Evolutionary conservation across 306 rosid genomes (phyloP), one percentile per base, ranked within the genome.

Genomic region (Casuarina equisetifolia): DNA sequence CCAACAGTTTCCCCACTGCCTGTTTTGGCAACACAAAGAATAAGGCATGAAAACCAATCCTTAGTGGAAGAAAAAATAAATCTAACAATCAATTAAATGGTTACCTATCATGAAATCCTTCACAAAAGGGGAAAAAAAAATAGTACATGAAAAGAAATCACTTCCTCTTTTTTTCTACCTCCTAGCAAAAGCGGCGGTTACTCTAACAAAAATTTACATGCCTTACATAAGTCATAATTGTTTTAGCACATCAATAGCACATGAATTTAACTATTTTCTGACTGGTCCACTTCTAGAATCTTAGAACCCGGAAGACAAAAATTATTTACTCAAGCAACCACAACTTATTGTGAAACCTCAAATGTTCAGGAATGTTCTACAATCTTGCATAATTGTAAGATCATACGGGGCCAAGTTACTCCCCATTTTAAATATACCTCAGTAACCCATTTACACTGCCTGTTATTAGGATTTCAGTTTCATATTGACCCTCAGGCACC

Each of bases 381-480:
- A 75, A 74, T 4, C 10, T 35, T 73, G 61, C 38, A 7, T 61
- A 13, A 38, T 38, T 36, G 52, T 43, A 40, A 73, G 10, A 32
- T 52, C 70, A 7, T 17, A 25, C 84, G 64, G 45, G 19, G 53
- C 68, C 11, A 85, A 40, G 51, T 50, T 40, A 64, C 25, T 35
- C 43, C 49, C 10, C 53, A 69, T 66, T 57, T 74, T 16, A 16
- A 76, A 76, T 67, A 74, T 89, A 94, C 97, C 97, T 88, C 74
- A 92, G 73, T 13, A 84, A 72, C 78, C 97, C 93, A 84, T 80
- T 68, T 36, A 50, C 70, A 78, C 88, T 83, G 62, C 96, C 97
- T 20, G 85, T 76, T 77, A 94, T 69, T 50, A 90, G 70, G 85
- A 92, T 76, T 76, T 90, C 87, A 4, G 85, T 67, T 79, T 81